A percentile compares a stretch with the other conserved stretches of the same genome.
phyloP scores from a whole-genome alignment of 2,329 filamentous ascomycete species.

The Endoconidiophora laricicola region DNA sequence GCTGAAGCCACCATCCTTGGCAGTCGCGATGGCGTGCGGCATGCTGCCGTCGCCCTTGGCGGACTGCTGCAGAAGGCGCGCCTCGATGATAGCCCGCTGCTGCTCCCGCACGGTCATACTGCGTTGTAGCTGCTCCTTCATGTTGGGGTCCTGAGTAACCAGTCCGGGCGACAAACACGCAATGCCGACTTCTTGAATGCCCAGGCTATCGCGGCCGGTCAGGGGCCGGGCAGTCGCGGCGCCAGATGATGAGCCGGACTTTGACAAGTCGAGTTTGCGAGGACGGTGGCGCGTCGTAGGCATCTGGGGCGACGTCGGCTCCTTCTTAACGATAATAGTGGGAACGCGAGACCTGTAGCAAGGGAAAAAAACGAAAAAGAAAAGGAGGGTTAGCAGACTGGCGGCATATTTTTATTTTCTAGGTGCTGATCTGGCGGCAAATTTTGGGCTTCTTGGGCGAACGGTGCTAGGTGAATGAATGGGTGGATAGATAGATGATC shows the following conservation, averaged over 20 bases:
- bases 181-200: slow-evolving; percentile 81
- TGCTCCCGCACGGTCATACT: slow-evolving; percentile 88
- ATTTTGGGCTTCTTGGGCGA: neutral
- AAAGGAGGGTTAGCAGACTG: slow-evolving; percentile 11
- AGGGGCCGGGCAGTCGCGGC: slow-evolving; percentile 53
- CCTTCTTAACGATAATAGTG: slow-evolving; percentile 92
- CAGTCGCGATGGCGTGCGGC: slow-evolving; percentile 26
- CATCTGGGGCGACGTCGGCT: slow-evolving; percentile 74
- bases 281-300: slow-evolving; percentile 57
- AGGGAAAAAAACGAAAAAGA: slow-evolving; percentile 20
- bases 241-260: slow-evolving; percentile 37
- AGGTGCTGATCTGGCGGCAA: neutral
- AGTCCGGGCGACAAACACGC: slow-evolving; percentile 93
- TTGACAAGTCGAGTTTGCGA: slow-evolving; percentile 61
- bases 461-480: slow-evolving; percentile 2
- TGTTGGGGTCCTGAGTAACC: slow-evolving; percentile 85
- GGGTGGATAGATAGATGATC: neutral
- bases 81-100: slow-evolving; percentile 88
- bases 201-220: slow-evolving; percentile 62
- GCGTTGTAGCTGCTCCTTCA: slow-evolving; percentile 88
- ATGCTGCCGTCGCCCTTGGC: slow-evolving; percentile 45
- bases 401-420: neutral
- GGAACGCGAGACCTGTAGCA: slow-evolving; percentile 38
- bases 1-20: slow-evolving; percentile 32
- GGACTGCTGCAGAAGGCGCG: slow-evolving; percentile 73